Base-by-base conservation (phyloP, 192 early-diverging fungal genomes). In the Funneliformis mosseae region DNA sequence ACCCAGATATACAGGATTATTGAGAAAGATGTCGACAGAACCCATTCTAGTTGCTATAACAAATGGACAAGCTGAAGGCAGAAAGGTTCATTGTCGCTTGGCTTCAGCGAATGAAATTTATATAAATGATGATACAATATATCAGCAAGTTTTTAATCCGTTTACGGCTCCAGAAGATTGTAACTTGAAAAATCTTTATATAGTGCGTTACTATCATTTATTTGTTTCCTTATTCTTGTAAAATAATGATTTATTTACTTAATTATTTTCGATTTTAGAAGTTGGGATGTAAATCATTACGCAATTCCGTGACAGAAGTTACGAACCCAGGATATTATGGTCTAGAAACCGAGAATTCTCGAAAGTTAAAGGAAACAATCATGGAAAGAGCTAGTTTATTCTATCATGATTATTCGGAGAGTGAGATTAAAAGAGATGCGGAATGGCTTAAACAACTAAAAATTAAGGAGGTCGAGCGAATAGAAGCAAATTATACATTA, bases 61-160 rank as follows among this genome's bases (percentile, higher is more conserved):
- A 43, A 92, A 95, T 77, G 95, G 93, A 82, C 93, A 94, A 1
- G 43, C 81, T 0, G 50, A 83, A 0, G 95, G 93, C 21, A 83
- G 89, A 60, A 18, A 18, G 18, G 92, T 91, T 81, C 83, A 87
- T 68, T 85, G 93, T 14, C 91, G 94, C 81, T 81, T 96, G 8
- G 95, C 92, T 0, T 79, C 80, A 4, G 93, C 95, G 0, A 80
- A 85, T 1, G 90, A 93, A 48, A 93, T 97, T 28, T 94, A 88
- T 80, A 84, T 97, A 50, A 91, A 93, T n/a, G 95, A 97, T 84
- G 94, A 97, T 76, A 88, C 92, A 0, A 88, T 92, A 7, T 84
- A 93, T 10, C 87, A 89, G 8, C 89, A 94, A 73, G 85, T 95
- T 33, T 97, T 97, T 82, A 84, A 85, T 0, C 95, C 95, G 1